A percentile compares a stretch with the other conserved stretches of the same genome.
These are phyloP conservation scores for Lactarius akahatsu DNA, from an alignment of 768 basidiomycete species.

Conservation along the genomic window DNA sequence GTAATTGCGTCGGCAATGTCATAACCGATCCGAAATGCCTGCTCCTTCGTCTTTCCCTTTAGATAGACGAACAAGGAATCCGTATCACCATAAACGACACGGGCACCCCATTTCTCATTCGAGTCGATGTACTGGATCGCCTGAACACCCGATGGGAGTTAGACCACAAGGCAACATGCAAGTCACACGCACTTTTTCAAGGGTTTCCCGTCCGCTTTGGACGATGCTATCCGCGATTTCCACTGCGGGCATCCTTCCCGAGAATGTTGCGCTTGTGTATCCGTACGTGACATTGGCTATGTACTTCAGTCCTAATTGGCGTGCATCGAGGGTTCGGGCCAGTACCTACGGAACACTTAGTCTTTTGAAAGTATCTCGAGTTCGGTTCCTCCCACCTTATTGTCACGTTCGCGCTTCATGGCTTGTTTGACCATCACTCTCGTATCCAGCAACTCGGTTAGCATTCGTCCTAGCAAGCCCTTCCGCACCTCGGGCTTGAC, in stretches of 20 bases:
- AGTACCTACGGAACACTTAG: slow-evolving; percentile 53
- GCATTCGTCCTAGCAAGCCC: slow-evolving; percentile 87
- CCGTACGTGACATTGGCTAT: slow-evolving; percentile 96
- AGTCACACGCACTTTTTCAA: slow-evolving; percentile 70
- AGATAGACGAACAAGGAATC: slow-evolving; percentile 94
- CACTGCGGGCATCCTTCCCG: slow-evolving; percentile 97
- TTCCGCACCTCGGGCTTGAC: slow-evolving; percentile 81
- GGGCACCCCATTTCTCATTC: slow-evolving; percentile 82
- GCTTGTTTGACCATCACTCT: slow-evolving; percentile 98
- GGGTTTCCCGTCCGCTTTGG: slow-evolving; percentile 90
- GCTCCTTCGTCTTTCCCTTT: slow-evolving; percentile 87
- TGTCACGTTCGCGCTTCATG: slow-evolving; percentile 76
- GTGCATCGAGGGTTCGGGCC: slow-evolving; percentile 75
- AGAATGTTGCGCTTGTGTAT: slow-evolving; percentile 91
- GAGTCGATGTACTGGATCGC: slow-evolving; percentile 78
- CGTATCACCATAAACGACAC: slow-evolving; percentile 94
- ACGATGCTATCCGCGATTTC: slow-evolving; percentile 99
- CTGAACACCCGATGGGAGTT: slow-evolving; percentile 41
- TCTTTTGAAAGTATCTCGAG: neutral
- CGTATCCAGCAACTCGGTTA: slow-evolving; percentile 88
- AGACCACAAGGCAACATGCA: neutral
- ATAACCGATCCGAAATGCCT: slow-evolving; percentile 89
- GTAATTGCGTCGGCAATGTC: slow-evolving; percentile 92
- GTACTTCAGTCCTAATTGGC: slow-evolving; percentile 91
- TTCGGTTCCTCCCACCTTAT: slow-evolving; percentile 57